Base-by-base conservation (phyloP, 176 grass and related monocot genomes). In the Phragmites australis region DNA sequence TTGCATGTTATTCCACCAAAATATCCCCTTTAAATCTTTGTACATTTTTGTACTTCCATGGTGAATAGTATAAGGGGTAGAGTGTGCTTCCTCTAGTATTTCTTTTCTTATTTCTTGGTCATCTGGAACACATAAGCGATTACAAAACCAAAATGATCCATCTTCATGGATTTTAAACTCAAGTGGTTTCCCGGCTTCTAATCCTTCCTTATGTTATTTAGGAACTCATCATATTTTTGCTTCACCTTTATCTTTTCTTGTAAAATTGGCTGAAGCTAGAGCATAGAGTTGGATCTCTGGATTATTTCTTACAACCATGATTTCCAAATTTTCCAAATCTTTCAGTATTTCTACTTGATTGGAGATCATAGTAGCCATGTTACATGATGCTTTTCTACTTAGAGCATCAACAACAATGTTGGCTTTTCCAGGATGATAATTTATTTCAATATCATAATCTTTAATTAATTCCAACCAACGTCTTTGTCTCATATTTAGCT, bases 41-140 rank as follows among this genome's bases (percentile, higher is more conserved):
- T 67, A 67, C 39, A 67, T 67, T 67, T 67, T 67, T 43, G 64
- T 67, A 5, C 64, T 67, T 6, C 64, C 64, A 0, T 37, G 64
- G 10, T 67, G 64, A 12, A 42, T 42, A 5, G 19, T 67, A 11
- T 67, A 23, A 13, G n/a, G 37, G 1, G 64, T 5, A 1, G 9
- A 10, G 21, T 67, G 64, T 1, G 64, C 34, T 23, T 43, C 64
- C 10, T 42, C 6, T 22, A 67, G 9, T 5, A 67, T 43, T 42
- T 23, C 1, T 13, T 42, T 22, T n/a, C 23, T 67, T 21, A 67
- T n/a, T 5, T 10, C 11, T 1, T 5, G 0, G 41, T 42, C 64
- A 14, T 67, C 21, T 0, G 19, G 64, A 23, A 67, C 39, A 18
- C 39, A 67, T 1, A 43, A 13, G n/a, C 64, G 40, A 12, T 23